Evolutionary conservation across 2,329 filamentous ascomycete species (phyloP), one percentile per base, ranked within the genome.

Genomic region (Dothidotthia symphoricarpi): DNA sequence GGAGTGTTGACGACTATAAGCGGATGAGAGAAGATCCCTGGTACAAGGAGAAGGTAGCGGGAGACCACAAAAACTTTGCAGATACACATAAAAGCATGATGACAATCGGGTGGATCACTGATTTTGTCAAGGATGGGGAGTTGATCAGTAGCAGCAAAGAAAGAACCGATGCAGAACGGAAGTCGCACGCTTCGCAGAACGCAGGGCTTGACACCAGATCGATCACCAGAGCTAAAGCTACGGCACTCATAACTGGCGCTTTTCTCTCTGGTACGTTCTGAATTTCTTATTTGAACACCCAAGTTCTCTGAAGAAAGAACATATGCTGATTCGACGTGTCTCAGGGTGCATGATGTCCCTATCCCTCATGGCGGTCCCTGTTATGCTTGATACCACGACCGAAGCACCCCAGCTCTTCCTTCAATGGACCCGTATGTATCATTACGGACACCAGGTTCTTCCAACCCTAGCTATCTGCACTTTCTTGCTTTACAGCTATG

Each of bases 61-160:
- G 53, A 2, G 74, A 76, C 48, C 73, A 75, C 53, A 69, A 72
- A 43, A 70, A 71, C 2, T 76, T 76, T 58, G 74, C 73, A 0
- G 73, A 77, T 49, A 74, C 70, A 2, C 69, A 70, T 46, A 62
- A 59, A 42, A 73, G 69, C 57, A 53, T 35, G 56, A 72, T 74
- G 68, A 74, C 70, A 0, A 71, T 74, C 43, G 71, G 71, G 1
- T 74, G 69, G 69, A 58, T 73, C 36, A 57, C 61, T 25, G 68
- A 74, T 41, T 69, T 64, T 36, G 49, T 73, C 8, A 51, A 55
- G 14, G 64, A 70, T 39, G 69, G 69, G 0, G 46, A 67, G 31
- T 8, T 31, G 15, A 16, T 31, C 7, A 16, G 19, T 16, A 9
- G 9, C 9, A 22, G 19, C 19, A 22, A 9, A 22, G 19, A 22